Conservation (phyloP, 2,329 filamentous ascomycete species). For the Trichoderma cornu-damae region DNA sequence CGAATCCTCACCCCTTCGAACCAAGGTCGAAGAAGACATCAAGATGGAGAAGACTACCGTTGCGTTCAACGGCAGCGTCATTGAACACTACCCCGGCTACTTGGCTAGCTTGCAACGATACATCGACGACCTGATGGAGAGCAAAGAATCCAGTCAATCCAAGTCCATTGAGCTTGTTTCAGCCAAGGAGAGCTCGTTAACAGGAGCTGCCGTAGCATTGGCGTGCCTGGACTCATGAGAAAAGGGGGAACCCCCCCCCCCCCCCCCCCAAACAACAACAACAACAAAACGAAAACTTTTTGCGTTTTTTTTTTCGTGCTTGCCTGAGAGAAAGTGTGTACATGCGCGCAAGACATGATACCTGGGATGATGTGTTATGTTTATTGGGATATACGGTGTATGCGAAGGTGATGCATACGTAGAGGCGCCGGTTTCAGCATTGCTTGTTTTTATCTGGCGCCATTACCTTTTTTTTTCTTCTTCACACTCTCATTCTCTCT, state of each 20-base stretch:
- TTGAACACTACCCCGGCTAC: conserved; percentile 72
- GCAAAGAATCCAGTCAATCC: conserved; percentile 33
- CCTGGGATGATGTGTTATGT: conserved; percentile 16
- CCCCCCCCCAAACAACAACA: background rate
- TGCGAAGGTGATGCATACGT: conserved; percentile 20
- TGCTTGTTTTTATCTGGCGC: conserved; percentile 14
- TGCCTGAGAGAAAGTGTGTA: conserved; percentile 1
- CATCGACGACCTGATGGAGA: conserved; percentile 53
- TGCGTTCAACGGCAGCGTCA: conserved; percentile 75
- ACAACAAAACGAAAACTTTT: background rate
- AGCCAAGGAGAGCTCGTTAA: conserved; percentile 68
- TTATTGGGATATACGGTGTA: conserved; percentile 18
- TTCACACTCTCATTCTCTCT: background rate
- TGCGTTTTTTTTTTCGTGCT: background rate
- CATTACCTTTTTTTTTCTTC: background rate
- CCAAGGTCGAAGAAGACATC: conserved; percentile 48
- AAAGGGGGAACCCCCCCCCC: background rate
- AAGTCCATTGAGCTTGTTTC: conserved; percentile 57
- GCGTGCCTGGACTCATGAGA: conserved; percentile 38
- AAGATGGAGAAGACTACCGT: conserved; percentile 51
- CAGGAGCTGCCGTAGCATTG: conserved; percentile 68
- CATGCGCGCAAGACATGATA: conserved; percentile 11
- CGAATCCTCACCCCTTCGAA: conserved; percentile 32
- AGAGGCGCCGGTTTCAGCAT: conserved; percentile 21
- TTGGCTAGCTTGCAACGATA: conserved; percentile 56